Evolutionary conservation across 306 rosid genomes (phyloP).

Genomic region (Trifolium pratense): DNA sequence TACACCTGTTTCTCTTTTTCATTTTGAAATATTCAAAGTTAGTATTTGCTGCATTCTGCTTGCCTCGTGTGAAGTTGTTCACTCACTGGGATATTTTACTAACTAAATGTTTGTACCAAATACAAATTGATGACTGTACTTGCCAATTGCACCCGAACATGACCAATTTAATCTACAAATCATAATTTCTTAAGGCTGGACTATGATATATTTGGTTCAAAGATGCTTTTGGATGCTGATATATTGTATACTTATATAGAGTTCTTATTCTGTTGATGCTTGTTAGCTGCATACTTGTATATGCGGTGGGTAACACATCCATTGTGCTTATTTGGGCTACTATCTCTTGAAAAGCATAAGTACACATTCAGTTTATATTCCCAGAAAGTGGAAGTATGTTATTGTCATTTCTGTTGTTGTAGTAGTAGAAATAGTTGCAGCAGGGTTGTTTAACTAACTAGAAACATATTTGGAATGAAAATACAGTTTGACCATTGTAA

Average conservation of each 20-base stretch:
- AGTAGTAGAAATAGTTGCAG: conserved; percentile 14
- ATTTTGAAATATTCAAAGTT: conserved; percentile 21
- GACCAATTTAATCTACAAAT: conserved; percentile 3
- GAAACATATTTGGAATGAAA: conserved; percentile 19
- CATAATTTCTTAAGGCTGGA: conserved; percentile 22
- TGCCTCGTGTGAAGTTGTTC: background rate
- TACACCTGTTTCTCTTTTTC: conserved; percentile 22
- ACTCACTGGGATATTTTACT: background rate
- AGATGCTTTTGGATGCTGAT: conserved; percentile 7
- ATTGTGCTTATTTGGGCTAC: background rate
- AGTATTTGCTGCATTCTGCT: conserved; percentile 4
- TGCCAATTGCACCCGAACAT: conserved; percentile 4
- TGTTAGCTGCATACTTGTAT: conserved; percentile 15
- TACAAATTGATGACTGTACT: conserved; percentile 10
- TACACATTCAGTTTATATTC: background rate
- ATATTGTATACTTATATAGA: background rate
- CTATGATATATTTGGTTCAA: conserved; percentile 14
- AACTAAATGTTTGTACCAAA: conserved; percentile 11
- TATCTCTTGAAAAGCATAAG: background rate
- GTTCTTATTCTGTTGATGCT: conserved; percentile 8
- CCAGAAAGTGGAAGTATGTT: background rate
- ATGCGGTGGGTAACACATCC: conserved; percentile 12
- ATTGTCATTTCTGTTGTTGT: conserved; percentile 1
- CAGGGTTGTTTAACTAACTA: conserved; percentile 12
- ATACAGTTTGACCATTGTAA: conserved; percentile 14